A percentile compares a stretch with the other conserved stretches of the same genome.
Evolutionary conservation across 1,284 basidiomycete genomes (phyloP).

Genomic region (Vanrija sp.): DNA sequence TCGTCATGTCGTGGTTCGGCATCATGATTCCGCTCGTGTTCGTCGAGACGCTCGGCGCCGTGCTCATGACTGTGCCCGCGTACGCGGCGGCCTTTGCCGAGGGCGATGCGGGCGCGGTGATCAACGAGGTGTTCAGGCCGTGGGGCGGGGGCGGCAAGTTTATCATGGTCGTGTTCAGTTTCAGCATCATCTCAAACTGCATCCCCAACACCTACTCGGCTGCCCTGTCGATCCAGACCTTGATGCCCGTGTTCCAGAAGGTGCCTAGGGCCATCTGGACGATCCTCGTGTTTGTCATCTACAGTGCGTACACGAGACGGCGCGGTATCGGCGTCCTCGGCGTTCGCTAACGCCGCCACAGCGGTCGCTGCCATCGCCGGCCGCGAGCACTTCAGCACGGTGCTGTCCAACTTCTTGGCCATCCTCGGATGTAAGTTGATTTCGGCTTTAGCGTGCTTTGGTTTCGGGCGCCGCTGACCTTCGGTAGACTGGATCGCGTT

Average conservation of each 20-base stretch:
- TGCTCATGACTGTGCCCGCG: conserved; percentile 57
- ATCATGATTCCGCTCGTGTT: conserved; percentile 55
- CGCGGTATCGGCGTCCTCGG: background rate
- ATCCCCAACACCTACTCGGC: conserved; percentile 61
- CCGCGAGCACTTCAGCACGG: conserved; percentile 59
- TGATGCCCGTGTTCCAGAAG: conserved; percentile 56
- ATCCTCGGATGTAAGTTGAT: conserved; percentile 62
- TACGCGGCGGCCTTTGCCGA: conserved; percentile 55
- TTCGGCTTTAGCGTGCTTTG: conserved; percentile 51
- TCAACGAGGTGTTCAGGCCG: conserved; percentile 35
- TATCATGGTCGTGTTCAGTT: conserved; percentile 58
- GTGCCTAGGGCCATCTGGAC: conserved; percentile 63
- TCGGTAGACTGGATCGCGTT: conserved; percentile 13
- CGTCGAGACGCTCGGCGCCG: conserved; percentile 55
- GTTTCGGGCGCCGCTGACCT: conserved; percentile 39
- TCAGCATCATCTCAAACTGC: conserved; percentile 60
- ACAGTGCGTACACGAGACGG: conserved; percentile 38
- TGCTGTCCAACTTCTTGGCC: conserved; percentile 55
- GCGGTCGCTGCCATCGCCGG: conserved; percentile 61
- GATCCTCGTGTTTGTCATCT: conserved; percentile 55
- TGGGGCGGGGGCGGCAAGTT: conserved; percentile 51
- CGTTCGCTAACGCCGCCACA: conserved; percentile 4
- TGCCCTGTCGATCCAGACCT: conserved; percentile 57
- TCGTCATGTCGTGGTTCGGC: conserved; percentile 58
- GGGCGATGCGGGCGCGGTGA: conserved; percentile 54